Conservation (phyloP, 1,284 basidiomycete species). For the Pterulicium gracile region DNA sequence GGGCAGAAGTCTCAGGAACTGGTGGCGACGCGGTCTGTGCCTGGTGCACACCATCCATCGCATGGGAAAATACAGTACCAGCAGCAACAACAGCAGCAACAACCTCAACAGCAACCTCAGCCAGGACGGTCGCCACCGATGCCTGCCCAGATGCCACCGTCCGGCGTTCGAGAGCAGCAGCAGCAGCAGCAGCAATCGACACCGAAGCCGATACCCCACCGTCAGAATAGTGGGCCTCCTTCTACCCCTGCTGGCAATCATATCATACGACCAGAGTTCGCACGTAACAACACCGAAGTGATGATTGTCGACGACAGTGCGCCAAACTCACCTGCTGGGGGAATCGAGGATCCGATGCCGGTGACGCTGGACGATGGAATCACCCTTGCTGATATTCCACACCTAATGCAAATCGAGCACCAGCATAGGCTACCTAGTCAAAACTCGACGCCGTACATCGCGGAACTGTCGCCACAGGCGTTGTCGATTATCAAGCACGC, state of each 20-base stretch:
- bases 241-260: constrained; percentile 28
- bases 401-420: constrained; percentile 84
- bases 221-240: constrained; percentile 21
- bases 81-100: constrained; percentile 9
- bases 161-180: constrained; percentile 22
- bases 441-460: constrained; percentile 70
- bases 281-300: constrained; percentile 78
- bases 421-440: constrained; percentile 69
- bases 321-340: constrained; percentile 56
- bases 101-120: constrained; percentile 10
- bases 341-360: constrained; percentile 26
- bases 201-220: constrained; percentile 11
- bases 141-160: constrained; percentile 19
- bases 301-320: constrained; percentile 82
- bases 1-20: constrained; percentile 28
- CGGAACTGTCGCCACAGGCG: constrained; percentile 79
- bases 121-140: not conserved
- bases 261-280: constrained; percentile 62
- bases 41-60: constrained; percentile 14
- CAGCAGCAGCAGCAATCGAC: constrained; percentile 27
- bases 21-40: constrained; percentile 12
- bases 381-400: constrained; percentile 94
- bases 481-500: constrained; percentile 88
- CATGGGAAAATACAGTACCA: constrained; percentile 12
- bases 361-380: constrained; percentile 62